Percentiles rank a stretch among this genome's conserved stretches.
These are phyloP conservation scores for Glycyrrhiza uralensis DNA, from an alignment of 306 rosid species.

Conservation along the genomic window DNA sequence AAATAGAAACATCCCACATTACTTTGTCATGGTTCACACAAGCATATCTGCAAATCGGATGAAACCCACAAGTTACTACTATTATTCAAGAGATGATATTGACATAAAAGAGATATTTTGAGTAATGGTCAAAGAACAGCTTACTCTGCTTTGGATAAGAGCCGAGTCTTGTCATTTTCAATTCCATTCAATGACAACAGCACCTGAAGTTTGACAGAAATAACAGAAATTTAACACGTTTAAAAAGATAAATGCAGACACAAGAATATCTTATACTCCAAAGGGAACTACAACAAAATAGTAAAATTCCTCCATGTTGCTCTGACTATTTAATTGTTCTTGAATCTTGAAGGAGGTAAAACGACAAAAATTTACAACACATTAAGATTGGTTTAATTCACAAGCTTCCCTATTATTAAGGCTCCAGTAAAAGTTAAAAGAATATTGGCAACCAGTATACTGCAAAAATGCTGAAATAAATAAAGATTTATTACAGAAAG, in stretches of 20 bases:
- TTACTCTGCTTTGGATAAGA: constrained; percentile 78
- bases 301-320: neutral
- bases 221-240: neutral
- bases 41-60: constrained; percentile 58
- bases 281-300: neutral
- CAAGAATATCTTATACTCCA: neutral
- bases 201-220: constrained; percentile 49
- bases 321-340: neutral
- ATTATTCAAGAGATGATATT: neutral
- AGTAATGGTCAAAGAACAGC: constrained; percentile 29
- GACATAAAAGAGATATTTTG: constrained; percentile 3
- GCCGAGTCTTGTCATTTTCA: constrained; percentile 52
- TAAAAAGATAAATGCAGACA: neutral
- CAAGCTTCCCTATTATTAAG: too few relatives aligned
- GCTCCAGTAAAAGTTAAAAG: too few relatives aligned
- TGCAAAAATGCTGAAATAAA: too few relatives aligned
- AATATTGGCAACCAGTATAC: too few relatives aligned
- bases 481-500: too few relatives aligned
- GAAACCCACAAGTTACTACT: constrained; percentile 7
- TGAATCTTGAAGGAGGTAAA: too few relatives aligned
- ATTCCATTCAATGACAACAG: constrained; percentile 71
- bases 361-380: too few relatives aligned
- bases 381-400: too few relatives aligned
- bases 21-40: constrained; percentile 54
- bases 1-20: constrained; percentile 66